Conservation (phyloP, 805 yeast species). For the Sugiyamaella qingdaonensis region DNA sequence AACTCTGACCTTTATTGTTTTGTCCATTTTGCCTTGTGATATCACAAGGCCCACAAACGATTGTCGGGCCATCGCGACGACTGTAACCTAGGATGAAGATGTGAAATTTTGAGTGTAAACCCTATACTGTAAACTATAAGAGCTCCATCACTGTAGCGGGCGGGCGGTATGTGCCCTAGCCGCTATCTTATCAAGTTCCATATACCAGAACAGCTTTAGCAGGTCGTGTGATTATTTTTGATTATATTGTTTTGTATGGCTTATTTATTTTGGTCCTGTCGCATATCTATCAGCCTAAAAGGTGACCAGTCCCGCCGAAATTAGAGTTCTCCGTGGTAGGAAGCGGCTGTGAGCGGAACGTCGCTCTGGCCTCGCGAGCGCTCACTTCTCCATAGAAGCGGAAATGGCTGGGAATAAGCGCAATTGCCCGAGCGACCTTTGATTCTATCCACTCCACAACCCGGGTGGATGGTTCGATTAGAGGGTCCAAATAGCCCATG, state of each 20-base stretch:
- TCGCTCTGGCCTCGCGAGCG: conserved; percentile 39
- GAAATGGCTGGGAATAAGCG: conserved; percentile 49
- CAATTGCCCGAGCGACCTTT: conserved; percentile 48
- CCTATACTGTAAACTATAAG: too few species aligned
- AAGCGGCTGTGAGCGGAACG: conserved; percentile 4
- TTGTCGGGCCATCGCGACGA: conserved; percentile 68
- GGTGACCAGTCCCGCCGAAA: conserved; percentile 7
- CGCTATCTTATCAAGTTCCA: background rate
- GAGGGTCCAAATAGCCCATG: conserved; percentile 51
- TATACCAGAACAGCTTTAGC: background rate
- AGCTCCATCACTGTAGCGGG: too few species aligned
- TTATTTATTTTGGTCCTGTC: background rate
- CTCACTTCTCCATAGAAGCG: conserved; percentile 58
- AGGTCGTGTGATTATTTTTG: background rate
- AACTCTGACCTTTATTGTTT: conserved; percentile 91
- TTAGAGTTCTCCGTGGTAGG: conserved; percentile 11
- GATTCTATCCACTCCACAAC: conserved; percentile 62
- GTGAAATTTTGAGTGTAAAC: too few species aligned
- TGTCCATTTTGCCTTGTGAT: conserved; percentile 93
- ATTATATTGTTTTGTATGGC: background rate
- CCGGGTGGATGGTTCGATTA: conserved; percentile 56
- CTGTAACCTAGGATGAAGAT: too few species aligned
- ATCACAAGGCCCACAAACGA: conserved; percentile 89
- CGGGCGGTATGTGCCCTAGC: background rate
- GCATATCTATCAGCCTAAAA: background rate